A percentile compares a stretch with the other conserved stretches of the same genome.
Conservation (phyloP, 305 asterid species). For the Nicotiana rustica region DNA sequence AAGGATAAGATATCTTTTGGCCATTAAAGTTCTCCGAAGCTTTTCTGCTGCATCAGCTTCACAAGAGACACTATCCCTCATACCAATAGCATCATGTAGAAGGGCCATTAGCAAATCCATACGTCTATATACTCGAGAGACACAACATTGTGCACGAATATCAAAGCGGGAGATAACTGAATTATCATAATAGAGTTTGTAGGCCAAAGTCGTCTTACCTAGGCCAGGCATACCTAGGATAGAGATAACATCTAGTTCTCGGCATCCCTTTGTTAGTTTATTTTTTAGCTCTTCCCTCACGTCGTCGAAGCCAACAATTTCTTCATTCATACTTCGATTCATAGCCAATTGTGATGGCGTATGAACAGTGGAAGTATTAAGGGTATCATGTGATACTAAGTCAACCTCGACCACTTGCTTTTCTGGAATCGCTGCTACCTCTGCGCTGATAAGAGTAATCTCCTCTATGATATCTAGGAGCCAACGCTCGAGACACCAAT, state of each 20-base stretch:
- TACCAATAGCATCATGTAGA: not conserved
- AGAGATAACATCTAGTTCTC: conserved; percentile 29
- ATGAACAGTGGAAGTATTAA: conserved; percentile 33
- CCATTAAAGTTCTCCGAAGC: not conserved
- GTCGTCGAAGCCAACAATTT: conserved; percentile 15
- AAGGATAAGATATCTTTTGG: conserved; percentile 26
- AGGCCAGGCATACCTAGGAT: conserved; percentile 23
- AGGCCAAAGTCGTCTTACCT: conserved; percentile 21
- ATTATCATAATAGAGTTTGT: not conserved
- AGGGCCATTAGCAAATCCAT: conserved; percentile 21
- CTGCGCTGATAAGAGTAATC: conserved; percentile 21
- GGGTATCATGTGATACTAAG: not conserved
- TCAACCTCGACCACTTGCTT: not conserved
- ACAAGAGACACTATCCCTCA: not conserved
- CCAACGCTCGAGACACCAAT: not conserved
- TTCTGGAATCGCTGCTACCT: conserved; percentile 2
- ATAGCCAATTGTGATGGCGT: not conserved
- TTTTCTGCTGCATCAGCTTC: conserved; percentile 9
- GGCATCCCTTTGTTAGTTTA: not conserved
- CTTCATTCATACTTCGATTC: not conserved
- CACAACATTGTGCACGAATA: conserved; percentile 24
- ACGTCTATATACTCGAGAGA: not conserved
- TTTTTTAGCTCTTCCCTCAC: conserved; percentile 3
- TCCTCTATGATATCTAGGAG: conserved; percentile 28
- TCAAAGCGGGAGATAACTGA: not conserved